These are phyloP conservation scores for Trifolium fragiferum DNA, from an alignment of 306 rosid genomes.

Conservation along the genomic window DNA sequence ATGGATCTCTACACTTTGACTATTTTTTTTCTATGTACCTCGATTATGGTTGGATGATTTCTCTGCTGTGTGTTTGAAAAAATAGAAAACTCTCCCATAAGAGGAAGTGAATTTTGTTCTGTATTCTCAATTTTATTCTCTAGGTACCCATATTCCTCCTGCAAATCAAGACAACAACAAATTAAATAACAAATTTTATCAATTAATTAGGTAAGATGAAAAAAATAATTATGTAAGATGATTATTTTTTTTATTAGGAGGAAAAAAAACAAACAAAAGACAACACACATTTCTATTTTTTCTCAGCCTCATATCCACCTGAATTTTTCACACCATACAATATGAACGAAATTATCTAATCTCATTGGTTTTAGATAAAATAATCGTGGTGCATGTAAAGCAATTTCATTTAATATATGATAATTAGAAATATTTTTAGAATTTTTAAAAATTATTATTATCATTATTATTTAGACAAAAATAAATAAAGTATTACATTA, in stretches of 20 bases:
- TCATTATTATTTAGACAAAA: too few relatives aligned
- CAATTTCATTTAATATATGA: background rate
- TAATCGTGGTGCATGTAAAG: background rate
- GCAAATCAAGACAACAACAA: background rate
- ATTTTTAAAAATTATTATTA: too few relatives aligned
- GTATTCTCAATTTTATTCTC: slow-evolving; percentile 49
- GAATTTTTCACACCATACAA: background rate
- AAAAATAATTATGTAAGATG: background rate
- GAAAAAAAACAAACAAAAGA: too few relatives aligned
- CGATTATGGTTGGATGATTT: slow-evolving; percentile 63
- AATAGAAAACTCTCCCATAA: slow-evolving; percentile 40
- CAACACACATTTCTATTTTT: background rate
- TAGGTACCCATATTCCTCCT: slow-evolving; percentile 64
- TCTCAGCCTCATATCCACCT: background rate
- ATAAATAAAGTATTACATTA: too few relatives aligned
- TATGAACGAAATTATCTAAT: background rate
- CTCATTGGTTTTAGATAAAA: background rate
- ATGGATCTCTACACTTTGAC: too few relatives aligned
- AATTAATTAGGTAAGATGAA: background rate
- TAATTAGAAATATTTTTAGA: too few relatives aligned
- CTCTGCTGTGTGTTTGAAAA: slow-evolving; percentile 46
- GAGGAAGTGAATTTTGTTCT: slow-evolving; percentile 6
- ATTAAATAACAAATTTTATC: background rate
- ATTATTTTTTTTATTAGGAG: background rate
- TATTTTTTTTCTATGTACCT: slow-evolving; percentile 52